Evolutionary conservation across 257 asterid genomes (phyloP).

Genomic region (Solanum acaule): DNA sequence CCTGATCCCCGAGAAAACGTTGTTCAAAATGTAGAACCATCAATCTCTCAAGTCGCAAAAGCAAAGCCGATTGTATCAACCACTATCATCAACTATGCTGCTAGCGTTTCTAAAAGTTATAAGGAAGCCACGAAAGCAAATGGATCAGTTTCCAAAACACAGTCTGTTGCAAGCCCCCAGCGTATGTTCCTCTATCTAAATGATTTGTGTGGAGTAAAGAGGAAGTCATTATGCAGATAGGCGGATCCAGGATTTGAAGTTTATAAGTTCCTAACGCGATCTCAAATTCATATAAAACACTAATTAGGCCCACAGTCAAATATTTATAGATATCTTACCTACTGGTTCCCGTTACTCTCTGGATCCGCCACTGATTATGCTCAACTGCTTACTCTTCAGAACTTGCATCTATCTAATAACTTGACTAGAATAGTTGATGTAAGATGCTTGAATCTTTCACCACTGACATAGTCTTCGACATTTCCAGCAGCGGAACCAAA

Average conservation of each 20-base stretch:
- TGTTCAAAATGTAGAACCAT: neutral
- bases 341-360: neutral
- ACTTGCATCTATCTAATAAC: neutral
- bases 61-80: neutral
- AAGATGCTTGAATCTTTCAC: neutral
- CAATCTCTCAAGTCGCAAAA: neutral
- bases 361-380: neutral
- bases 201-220: neutral
- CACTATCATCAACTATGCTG: neutral
- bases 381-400: neutral
- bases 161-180: neutral
- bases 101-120: conserved; percentile 10
- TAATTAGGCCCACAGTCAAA: neutral
- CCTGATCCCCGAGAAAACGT: neutral
- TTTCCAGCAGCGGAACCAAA: conserved; percentile 7
- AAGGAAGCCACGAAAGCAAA: conserved; percentile 1
- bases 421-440: neutral
- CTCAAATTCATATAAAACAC: neutral
- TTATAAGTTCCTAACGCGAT: neutral
- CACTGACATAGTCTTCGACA: neutral
- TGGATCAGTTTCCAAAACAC: neutral
- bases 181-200: conserved; percentile 8
- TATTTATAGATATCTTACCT: neutral
- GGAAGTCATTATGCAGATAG: neutral
- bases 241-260: neutral